phyloP scores from a whole-genome alignment of 768 basidiomycete species.

The Kwoniella europaea region DNA sequence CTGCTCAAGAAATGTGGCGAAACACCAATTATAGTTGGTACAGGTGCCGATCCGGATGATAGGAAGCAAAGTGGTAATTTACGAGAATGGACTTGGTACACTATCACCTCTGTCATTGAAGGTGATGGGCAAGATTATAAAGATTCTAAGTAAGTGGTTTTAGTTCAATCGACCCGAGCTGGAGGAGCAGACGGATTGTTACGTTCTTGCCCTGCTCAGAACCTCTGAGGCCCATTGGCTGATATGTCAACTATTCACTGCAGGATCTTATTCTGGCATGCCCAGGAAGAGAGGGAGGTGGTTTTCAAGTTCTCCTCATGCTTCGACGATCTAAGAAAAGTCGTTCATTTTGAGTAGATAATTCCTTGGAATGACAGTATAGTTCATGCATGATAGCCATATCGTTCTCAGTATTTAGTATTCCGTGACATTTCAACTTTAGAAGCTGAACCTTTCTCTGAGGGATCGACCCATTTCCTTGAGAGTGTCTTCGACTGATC shows the following conservation, averaged over 20 bases:
- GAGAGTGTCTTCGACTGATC: slow-evolving; percentile 28
- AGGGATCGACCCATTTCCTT: slow-evolving; percentile 44
- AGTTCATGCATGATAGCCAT: too few species aligned
- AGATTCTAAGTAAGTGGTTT: not conserved
- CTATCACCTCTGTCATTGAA: not conserved
- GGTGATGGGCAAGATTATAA: not conserved
- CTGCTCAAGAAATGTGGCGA: not conserved
- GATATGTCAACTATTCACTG: too few species aligned
- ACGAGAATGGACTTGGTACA: not conserved
- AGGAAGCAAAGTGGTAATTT: not conserved
- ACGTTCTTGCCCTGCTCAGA: too few species aligned
- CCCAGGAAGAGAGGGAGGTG: not conserved
- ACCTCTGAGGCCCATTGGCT: too few species aligned
- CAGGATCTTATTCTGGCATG: not conserved
- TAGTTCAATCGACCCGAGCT: too few species aligned
- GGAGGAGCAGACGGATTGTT: too few species aligned
- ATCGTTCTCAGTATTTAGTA: too few species aligned
- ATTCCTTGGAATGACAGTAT: too few species aligned
- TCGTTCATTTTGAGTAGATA: not conserved
- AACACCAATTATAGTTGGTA: not conserved
- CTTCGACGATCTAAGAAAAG: not conserved
- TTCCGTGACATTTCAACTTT: not conserved
- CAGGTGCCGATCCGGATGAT: not conserved
- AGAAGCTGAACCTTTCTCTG: slow-evolving; percentile 37
- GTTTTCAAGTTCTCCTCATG: not conserved